Evolutionary conservation across 2,329 filamentous ascomycete species (phyloP).

Genomic region (Fusarium xyrophilum): DNA sequence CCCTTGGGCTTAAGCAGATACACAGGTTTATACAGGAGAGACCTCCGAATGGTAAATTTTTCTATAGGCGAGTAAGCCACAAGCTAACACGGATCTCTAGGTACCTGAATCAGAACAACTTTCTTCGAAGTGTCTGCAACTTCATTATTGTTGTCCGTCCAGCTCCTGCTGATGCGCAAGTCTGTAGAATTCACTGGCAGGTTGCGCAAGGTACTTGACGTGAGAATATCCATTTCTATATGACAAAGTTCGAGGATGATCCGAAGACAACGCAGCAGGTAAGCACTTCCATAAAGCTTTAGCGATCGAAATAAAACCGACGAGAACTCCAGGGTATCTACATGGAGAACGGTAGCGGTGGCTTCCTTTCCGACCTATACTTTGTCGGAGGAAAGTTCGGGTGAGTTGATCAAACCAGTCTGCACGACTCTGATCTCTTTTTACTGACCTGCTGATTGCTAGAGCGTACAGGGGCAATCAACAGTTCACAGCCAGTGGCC

Average conservation of each 20-base stretch:
- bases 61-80: accelerated
- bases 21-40: neutral
- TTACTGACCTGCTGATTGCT: accelerated
- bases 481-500: conserved; percentile 73
- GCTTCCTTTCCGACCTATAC: conserved; percentile 64
- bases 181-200: conserved; percentile 66
- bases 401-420: accelerated
- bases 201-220: conserved; percentile 65
- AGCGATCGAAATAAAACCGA: accelerated
- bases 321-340: neutral
- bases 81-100: neutral
- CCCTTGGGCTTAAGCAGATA: neutral
- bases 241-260: conserved; percentile 35
- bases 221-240: conserved; percentile 56
- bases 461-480: conserved; percentile 58
- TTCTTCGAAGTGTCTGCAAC: conserved; percentile 70
- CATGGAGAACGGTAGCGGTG: conserved; percentile 49
- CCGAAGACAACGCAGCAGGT: conserved; percentile 36
- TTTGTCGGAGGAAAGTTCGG: conserved; percentile 64
- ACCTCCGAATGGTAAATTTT: neutral
- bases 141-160: conserved; percentile 63
- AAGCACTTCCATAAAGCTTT: neutral
- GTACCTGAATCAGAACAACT: conserved; percentile 59
- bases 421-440: accelerated
- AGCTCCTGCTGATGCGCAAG: conserved; percentile 42